Conservation (phyloP, 805 yeast genomes). For the Millerozyma miso region DNA sequence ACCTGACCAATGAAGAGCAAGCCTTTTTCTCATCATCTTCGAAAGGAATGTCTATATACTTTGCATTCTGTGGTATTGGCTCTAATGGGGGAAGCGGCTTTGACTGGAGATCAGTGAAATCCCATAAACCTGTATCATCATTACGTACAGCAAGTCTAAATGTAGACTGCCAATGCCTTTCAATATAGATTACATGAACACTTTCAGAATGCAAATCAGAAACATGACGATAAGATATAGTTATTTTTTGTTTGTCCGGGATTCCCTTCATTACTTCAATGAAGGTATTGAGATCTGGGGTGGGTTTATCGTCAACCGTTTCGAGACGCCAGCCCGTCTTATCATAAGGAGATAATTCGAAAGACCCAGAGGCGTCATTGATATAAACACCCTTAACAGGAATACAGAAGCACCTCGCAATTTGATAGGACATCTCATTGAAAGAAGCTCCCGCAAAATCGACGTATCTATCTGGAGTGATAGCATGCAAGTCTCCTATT, state of each 20-base stretch:
- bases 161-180: conserved; percentile 79
- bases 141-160: conserved; percentile 65
- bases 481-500: conserved; percentile 74
- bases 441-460: conserved; percentile 85
- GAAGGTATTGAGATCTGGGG: conserved; percentile 71
- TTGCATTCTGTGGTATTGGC: conserved; percentile 58
- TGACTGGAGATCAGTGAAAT: conserved; percentile 48
- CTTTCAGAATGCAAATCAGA: conserved; percentile 75
- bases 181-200: conserved; percentile 64
- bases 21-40: conserved; percentile 39
- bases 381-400: conserved; percentile 84
- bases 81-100: conserved; percentile 57
- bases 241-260: conserved; percentile 71
- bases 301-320: conserved; percentile 67
- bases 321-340: conserved; percentile 78
- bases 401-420: conserved; percentile 79
- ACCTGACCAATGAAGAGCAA: conserved; percentile 55
- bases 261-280: conserved; percentile 72
- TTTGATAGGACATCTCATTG: conserved; percentile 80
- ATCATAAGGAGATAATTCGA: conserved; percentile 55
- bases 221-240: conserved; percentile 70
- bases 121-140: conserved; percentile 55
- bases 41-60: conserved; percentile 64
- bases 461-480: conserved; percentile 78
- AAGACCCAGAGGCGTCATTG: conserved; percentile 74